Evolutionary conservation across 1,284 basidiomycete species (phyloP), one percentile per base, ranked within the genome.

Genomic region (Pisolithus thermaeus): DNA sequence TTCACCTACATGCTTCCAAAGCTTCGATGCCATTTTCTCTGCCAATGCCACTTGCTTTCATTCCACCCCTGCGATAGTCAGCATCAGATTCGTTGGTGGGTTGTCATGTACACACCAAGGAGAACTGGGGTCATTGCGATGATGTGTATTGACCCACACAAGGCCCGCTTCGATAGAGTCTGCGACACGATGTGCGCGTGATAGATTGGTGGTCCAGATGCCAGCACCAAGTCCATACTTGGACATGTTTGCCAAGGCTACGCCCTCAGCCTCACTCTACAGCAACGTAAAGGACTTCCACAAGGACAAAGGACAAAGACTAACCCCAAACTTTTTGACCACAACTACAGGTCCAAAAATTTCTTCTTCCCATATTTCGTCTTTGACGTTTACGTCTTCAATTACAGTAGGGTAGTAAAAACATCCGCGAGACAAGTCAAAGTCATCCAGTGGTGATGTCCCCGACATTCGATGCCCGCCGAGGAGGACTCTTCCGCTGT

Each of bases 111-210:
- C 79, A 46, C 62, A 88, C 87, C 90, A 92, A 43, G 90, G 88
- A 38, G 87, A 90, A 56, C 84, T 87, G 8, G 90, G 90, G 62
- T 92, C 89, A 61, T 92, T 92, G 45, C 90, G 78, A 61, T 92
- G 90, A 60, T 92, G 88, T 0, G 85, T 87, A 63, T 92, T 92
- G 40, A 92, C 79, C 90, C 90, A 92, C 41, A 87, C 84, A 28
- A 92, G 62, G 3, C 90, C 90, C 20, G 84, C 74, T 59, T 90
- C 75, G 27, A 92, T 81, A 40, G 73, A 72, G 47, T 75, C 75
- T 4, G 87, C 76, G 2, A 88, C 76, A 4, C 84, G 80, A 64
- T 90, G 87, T 9, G 85, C 87, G 54, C 80, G 73, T 0, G 87
- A 83, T 28, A 91, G 63, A 65, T 90, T 74, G 36, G 72, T 70